phyloP scores from a whole-genome alignment of 495 filamentous ascomycete genomes.

The Neurospora sp. region DNA sequence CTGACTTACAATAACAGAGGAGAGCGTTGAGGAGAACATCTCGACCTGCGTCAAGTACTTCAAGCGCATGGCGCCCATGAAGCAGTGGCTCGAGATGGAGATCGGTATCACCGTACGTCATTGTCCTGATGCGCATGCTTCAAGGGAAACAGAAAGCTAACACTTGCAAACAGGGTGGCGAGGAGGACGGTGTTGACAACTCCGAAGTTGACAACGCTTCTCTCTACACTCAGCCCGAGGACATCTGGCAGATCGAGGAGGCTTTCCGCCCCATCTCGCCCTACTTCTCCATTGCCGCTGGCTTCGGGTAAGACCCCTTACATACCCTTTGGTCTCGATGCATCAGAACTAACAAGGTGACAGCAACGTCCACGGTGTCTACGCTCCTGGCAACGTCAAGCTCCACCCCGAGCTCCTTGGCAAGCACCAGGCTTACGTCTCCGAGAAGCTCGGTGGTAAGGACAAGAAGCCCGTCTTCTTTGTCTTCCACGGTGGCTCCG shows the following conservation, averaged over 20 bases:
- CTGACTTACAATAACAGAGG: constrained; percentile 47
- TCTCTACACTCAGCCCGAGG: constrained; percentile 95
- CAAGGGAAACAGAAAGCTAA: constrained; percentile 38
- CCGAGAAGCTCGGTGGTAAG: constrained; percentile 50
- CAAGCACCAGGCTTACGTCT: constrained; percentile 89
- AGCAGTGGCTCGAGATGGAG: constrained; percentile 99
- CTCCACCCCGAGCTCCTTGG: constrained; percentile 86
- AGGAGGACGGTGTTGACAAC: constrained; percentile 91
- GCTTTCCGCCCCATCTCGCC: constrained; percentile 69
- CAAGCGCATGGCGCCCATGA: constrained; percentile 84
- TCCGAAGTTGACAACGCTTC: constrained; percentile 83
- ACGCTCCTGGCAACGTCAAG: constrained; percentile 96
- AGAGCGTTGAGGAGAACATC: constrained; percentile 82
- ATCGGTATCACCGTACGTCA: constrained; percentile 20
- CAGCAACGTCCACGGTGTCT: constrained; percentile 98
- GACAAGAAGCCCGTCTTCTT: constrained; percentile 93
- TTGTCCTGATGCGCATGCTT: background rate
- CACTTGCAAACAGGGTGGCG: constrained; percentile 88
- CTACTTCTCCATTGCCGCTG: constrained; percentile 96
- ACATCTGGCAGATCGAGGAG: constrained; percentile 77
- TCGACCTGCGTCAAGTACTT: constrained; percentile 81
- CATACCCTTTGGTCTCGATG: background rate
- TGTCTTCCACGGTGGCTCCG: constrained; percentile 97
- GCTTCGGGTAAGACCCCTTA: constrained; percentile 43
- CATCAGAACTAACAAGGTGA: constrained; percentile 1